phyloP scores from a whole-genome alignment of 257 asterid genomes.

The Sherardia arvensis region DNA sequence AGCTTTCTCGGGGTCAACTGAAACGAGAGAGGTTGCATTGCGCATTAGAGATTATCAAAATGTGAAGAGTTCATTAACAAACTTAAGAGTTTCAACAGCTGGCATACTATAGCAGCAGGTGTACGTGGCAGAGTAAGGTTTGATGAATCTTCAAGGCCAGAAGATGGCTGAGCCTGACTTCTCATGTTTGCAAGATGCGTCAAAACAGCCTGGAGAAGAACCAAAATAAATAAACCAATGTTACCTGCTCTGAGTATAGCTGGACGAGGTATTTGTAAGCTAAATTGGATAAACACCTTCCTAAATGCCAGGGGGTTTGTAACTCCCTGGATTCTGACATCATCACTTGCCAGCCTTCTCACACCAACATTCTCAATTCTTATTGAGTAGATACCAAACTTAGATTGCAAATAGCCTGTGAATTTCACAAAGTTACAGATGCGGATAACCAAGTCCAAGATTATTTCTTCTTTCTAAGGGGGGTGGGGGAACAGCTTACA shows the following conservation, averaged over 20 bases:
- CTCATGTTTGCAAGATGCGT: slow-evolving; percentile 38
- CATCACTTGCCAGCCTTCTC: slow-evolving; percentile 69
- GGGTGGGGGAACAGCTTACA: not conserved
- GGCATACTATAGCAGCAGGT: slow-evolving; percentile 39
- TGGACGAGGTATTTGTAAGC: not conserved
- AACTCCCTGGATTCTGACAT: slow-evolving; percentile 63
- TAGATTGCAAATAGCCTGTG: slow-evolving; percentile 62
- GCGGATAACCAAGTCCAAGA: not conserved
- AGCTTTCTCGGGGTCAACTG: slow-evolving; percentile 48
- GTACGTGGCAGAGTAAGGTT: slow-evolving; percentile 27
- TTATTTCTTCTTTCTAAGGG: not conserved
- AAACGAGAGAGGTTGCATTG: slow-evolving; percentile 5
- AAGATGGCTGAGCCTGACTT: slow-evolving; percentile 35
- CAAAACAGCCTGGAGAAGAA: slow-evolving; percentile 55
- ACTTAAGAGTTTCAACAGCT: not conserved
- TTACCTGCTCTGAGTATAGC: not conserved
- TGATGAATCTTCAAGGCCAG: slow-evolving; percentile 30
- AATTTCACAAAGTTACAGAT: slow-evolving; percentile 6
- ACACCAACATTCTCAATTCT: slow-evolving; percentile 66
- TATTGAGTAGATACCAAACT: slow-evolving; percentile 53
- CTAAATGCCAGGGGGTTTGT: slow-evolving; percentile 57
- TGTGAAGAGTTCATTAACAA: slow-evolving; percentile 2
- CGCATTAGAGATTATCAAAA: not conserved
- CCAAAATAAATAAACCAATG: not conserved
- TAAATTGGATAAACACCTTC: slow-evolving; percentile 32